These are phyloP conservation scores for Phyllosticta citriasiana DNA, from an alignment of 2,329 filamentous ascomycete species.

Conservation along the genomic window DNA sequence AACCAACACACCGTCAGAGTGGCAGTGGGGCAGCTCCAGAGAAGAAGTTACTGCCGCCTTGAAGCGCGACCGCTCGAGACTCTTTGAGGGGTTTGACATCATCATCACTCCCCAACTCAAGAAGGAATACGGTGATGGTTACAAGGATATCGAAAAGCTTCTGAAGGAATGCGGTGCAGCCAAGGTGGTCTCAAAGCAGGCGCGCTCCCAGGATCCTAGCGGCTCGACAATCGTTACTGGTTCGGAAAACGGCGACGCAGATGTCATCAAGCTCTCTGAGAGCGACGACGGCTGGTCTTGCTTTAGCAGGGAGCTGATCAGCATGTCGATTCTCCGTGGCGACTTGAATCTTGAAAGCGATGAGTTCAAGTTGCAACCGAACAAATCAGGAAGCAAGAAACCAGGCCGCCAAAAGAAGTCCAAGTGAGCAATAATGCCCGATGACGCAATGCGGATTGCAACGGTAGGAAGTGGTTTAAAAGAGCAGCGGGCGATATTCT, in stretches of 20 bases:
- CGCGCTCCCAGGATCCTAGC: conserved; percentile 13
- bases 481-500: no score
- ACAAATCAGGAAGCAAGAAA: neutral
- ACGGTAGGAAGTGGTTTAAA: no score
- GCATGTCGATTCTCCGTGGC: conserved; percentile 34
- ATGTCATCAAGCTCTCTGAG: conserved; percentile 24
- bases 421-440: neutral
- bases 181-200: conserved; percentile 18
- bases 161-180: conserved; percentile 29
- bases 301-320: conserved; percentile 35
- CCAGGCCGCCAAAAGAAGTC: neutral
- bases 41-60: conserved; percentile 20
- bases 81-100: conserved; percentile 40
- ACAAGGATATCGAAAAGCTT: conserved; percentile 30
- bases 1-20: conserved; percentile 22
- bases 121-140: conserved; percentile 21
- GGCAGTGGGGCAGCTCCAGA: conserved; percentile 27
- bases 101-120: conserved; percentile 37
- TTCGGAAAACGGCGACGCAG: conserved; percentile 24
- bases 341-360: conserved; percentile 28
- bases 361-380: conserved; percentile 23
- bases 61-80: conserved; percentile 28
- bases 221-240: conserved; percentile 30
- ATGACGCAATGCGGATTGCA: no score
- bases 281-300: conserved; percentile 19